Conservation (phyloP, 768 basidiomycete species). For the Gautieria morchelliformis region DNA sequence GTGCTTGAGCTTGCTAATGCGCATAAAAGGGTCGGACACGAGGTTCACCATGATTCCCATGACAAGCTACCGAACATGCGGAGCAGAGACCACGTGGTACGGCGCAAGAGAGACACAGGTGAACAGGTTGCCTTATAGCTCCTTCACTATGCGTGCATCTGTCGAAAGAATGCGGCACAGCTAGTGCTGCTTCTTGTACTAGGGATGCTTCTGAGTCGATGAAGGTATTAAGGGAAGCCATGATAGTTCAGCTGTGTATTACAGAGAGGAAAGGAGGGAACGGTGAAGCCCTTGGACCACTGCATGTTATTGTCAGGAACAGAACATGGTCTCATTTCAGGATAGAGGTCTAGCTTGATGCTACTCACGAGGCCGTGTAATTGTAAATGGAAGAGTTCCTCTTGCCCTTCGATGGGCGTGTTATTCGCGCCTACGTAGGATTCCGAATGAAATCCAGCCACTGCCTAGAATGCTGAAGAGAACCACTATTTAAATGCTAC, state of each 20-base stretch:
- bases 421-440: too few species aligned
- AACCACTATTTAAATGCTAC: too few species aligned
- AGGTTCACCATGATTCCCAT: slow-evolving; percentile 53
- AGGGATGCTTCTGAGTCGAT: slow-evolving; percentile 18
- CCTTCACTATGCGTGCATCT: slow-evolving; percentile 57
- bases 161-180: slow-evolving; percentile 45
- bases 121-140: slow-evolving; percentile 65
- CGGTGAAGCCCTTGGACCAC: too few species aligned
- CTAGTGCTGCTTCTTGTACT: slow-evolving; percentile 35
- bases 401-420: too few species aligned
- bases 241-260: background rate
- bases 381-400: too few species aligned
- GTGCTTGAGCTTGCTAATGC: background rate
- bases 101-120: slow-evolving; percentile 70
- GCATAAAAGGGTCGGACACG: background rate
- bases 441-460: too few species aligned
- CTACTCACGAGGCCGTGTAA: too few species aligned
- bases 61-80: slow-evolving; percentile 80
- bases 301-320: too few species aligned
- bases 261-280: background rate
- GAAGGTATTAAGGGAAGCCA: slow-evolving; percentile 2
- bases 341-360: too few species aligned
- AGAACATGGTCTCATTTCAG: too few species aligned
- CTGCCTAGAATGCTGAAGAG: too few species aligned
- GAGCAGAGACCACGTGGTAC: slow-evolving; percentile 64